Evolutionary conservation across 257 asterid species (phyloP).

Genomic region (Petrea volubilis): DNA sequence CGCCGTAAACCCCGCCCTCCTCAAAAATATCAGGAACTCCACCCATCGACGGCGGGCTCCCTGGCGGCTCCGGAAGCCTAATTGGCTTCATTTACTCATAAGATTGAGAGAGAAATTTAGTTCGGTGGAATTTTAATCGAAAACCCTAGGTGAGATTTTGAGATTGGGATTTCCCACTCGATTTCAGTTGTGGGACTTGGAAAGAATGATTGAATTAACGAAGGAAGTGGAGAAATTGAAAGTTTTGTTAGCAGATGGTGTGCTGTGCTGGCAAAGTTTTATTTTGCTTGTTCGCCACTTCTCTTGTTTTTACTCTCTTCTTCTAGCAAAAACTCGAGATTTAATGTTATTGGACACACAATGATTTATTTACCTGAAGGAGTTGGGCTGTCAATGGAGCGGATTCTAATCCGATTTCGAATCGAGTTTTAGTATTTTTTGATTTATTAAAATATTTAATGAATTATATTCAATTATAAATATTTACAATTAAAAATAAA

Average conservation of each 20-base stretch:
- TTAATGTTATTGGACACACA: no score
- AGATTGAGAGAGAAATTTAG: background rate
- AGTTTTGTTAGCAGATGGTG: background rate
- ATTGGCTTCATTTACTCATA: slow-evolving; percentile 75
- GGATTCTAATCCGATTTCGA: no score
- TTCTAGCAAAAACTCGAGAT: no score
- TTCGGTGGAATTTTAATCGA: slow-evolving; percentile 1
- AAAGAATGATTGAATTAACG: no score
- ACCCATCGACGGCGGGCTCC: slow-evolving; percentile 64
- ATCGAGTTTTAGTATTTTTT: no score
- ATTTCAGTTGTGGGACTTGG: slow-evolving; percentile 3
- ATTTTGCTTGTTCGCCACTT: slow-evolving; percentile 11
- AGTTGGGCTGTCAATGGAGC: no score
- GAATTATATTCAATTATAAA: no score
- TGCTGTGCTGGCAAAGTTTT: slow-evolving; percentile 3
- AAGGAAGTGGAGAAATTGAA: background rate
- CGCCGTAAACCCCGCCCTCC: slow-evolving; percentile 73
- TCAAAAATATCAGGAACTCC: slow-evolving; percentile 87
- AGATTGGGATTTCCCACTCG: slow-evolving; percentile 12
- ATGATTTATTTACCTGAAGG: no score
- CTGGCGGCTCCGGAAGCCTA: slow-evolving; percentile 91
- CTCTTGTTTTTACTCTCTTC: background rate
- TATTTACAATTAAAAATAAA: no score
- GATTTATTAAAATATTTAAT: no score
- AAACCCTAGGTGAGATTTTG: slow-evolving; percentile 37